These are phyloP conservation scores for Saccharomyces hybrid DNA, from an alignment of 1,139 yeast genomes.

Conservation along the genomic window DNA sequence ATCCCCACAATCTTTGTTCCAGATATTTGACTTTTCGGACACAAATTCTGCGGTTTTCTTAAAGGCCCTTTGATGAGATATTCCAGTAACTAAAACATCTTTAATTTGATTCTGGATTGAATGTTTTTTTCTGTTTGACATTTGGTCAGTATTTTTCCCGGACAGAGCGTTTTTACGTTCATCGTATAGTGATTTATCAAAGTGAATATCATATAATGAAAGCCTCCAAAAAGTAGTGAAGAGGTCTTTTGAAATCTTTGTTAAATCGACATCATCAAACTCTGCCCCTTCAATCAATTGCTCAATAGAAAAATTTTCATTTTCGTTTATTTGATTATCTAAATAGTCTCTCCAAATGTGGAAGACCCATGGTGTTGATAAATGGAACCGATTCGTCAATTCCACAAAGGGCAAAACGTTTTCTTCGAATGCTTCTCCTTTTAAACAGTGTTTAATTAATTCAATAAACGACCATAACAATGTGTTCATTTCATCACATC, in stretches of 20 bases:
- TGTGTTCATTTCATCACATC: constrained; percentile 63
- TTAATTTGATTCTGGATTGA: constrained; percentile 18
- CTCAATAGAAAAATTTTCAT: constrained; percentile 22
- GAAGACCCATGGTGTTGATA: constrained; percentile 64
- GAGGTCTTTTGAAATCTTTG: constrained; percentile 38
- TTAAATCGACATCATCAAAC: constrained; percentile 33
- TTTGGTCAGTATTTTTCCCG: constrained; percentile 26
- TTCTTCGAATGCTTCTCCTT: constrained; percentile 33
- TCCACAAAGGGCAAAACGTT: constrained; percentile 41
- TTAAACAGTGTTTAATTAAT: constrained; percentile 47
- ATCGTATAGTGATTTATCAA: constrained; percentile 45
- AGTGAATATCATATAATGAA: constrained; percentile 66
- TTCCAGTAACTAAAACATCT: constrained; percentile 29
- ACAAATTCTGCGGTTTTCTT: constrained; percentile 27
- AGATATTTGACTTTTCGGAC: constrained; percentile 28
- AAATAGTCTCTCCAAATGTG: constrained; percentile 61
- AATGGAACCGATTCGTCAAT: constrained; percentile 42
- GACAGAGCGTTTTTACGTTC: constrained; percentile 39
- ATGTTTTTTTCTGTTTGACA: constrained; percentile 16
- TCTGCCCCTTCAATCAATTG: constrained; percentile 14
- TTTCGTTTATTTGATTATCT: constrained; percentile 12
- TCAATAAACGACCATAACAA: constrained; percentile 60
- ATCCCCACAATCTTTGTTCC: constrained; percentile 16
- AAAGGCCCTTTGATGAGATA: constrained; percentile 30
- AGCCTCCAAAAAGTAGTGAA: constrained; percentile 68